These are phyloP conservation scores for Hapsidospora chrysogenum DNA, from an alignment of 495 filamentous ascomycete genomes.

Conservation along the genomic window DNA sequence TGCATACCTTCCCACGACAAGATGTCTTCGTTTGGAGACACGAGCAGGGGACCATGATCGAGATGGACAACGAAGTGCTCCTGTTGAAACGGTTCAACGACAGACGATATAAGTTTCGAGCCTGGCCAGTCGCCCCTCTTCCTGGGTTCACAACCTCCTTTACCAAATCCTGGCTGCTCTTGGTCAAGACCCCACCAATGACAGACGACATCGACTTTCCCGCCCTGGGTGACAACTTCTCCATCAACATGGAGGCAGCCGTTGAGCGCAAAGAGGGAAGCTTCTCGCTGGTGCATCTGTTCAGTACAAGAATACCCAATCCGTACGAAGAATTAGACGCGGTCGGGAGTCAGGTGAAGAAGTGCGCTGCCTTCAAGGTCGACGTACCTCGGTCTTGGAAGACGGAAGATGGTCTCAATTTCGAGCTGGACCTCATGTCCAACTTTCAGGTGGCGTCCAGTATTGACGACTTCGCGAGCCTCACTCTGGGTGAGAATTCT, in stretches of 20 bases:
- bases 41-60: slow-evolving; percentile 1
- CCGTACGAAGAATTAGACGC: background rate
- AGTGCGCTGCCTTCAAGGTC: slow-evolving; percentile 2
- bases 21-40: background rate
- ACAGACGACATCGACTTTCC: background rate
- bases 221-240: background rate
- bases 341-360: background rate
- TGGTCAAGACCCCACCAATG: background rate
- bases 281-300: background rate
- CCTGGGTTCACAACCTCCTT: background rate
- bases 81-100: background rate
- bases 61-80: background rate
- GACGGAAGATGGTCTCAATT: background rate
- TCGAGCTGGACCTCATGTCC: background rate
- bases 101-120: background rate
- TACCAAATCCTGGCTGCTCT: background rate
- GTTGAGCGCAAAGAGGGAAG: background rate
- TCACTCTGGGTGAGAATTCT: background rate
- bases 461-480: background rate
- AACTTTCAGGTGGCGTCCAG: background rate
- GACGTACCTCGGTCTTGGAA: background rate
- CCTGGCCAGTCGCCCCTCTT: background rate
- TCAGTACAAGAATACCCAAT: background rate
- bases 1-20: background rate
- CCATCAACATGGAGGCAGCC: background rate